phyloP scores from a whole-genome alignment of 495 filamentous ascomycete species.

The Viridothelium virens region DNA sequence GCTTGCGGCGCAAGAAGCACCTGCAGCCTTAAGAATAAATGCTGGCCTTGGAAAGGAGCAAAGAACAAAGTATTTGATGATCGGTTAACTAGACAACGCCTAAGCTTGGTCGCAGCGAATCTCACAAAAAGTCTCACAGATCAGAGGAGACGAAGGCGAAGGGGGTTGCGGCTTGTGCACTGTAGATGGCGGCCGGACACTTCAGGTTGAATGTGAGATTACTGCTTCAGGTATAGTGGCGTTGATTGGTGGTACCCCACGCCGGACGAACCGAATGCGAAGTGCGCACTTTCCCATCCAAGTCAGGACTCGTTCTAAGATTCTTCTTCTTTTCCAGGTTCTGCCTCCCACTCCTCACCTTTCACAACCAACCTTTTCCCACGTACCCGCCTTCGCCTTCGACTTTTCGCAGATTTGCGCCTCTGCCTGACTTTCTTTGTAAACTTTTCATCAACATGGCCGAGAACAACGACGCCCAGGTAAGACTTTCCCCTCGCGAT shows the following conservation, averaged over 20 bases:
- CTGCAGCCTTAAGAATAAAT: too few species aligned
- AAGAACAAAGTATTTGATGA: too few species aligned
- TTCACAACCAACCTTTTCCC: slow-evolving; percentile 19
- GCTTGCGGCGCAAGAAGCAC: not conserved
- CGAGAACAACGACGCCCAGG: slow-evolving; percentile 52
- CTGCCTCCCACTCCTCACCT: slow-evolving; percentile 18
- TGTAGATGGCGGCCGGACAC: not conserved
- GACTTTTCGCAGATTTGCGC: slow-evolving; percentile 18
- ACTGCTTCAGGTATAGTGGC: not conserved
- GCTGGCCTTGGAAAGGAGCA: too few species aligned
- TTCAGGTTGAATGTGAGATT: not conserved
- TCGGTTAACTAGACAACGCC: too few species aligned
- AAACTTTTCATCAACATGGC: slow-evolving; percentile 45
- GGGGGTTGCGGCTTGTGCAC: not conserved
- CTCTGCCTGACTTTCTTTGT: slow-evolving; percentile 20
- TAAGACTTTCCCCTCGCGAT: slow-evolving; percentile 32
- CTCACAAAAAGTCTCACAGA: too few species aligned
- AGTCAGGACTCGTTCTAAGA: slow-evolving; percentile 4
- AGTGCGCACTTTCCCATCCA: slow-evolving; percentile 6
- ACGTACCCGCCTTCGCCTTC: slow-evolving; percentile 30
- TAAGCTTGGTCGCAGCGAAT: too few species aligned
- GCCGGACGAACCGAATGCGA: not conserved
- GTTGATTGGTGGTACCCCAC: not conserved
- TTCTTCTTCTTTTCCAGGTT: slow-evolving; percentile 11
- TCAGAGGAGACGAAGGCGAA: not conserved